Percentiles rank a stretch among this genome's conserved stretches.
phyloP scores from a whole-genome alignment of 805 yeast genomes.

The Metschnikowia cubensis region DNA sequence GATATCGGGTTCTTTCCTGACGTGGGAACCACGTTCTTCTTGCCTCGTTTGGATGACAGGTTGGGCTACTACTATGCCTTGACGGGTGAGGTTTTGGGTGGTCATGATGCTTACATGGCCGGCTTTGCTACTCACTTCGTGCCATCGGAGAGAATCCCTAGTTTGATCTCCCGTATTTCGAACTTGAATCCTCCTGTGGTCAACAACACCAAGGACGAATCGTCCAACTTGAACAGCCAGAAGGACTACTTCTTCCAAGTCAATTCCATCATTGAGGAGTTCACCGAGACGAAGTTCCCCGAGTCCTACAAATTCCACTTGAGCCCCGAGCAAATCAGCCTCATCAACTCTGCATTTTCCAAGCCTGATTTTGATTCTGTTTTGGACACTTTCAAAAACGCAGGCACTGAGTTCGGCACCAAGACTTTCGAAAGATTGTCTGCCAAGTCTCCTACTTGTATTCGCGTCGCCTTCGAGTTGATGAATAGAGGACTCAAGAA shows the following conservation, averaged over 20 bases:
- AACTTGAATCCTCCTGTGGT: slow-evolving; percentile 47
- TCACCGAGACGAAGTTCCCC: slow-evolving; percentile 60
- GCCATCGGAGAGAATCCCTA: slow-evolving; percentile 58
- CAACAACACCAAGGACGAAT: slow-evolving; percentile 23
- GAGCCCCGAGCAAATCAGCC: slow-evolving; percentile 49
- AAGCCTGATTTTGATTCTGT: slow-evolving; percentile 51
- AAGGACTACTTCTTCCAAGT: slow-evolving; percentile 53
- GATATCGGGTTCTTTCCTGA: slow-evolving; percentile 95
- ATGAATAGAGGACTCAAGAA: slow-evolving; percentile 57
- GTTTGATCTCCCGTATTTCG: slow-evolving; percentile 61
- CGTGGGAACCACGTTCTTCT: slow-evolving; percentile 88
- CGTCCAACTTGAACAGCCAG: slow-evolving; percentile 20
- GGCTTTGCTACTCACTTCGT: slow-evolving; percentile 93
- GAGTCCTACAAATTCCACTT: slow-evolving; percentile 56
- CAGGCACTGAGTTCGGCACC: slow-evolving; percentile 64
- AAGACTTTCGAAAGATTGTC: slow-evolving; percentile 52
- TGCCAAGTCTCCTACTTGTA: slow-evolving; percentile 72
- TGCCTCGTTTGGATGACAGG: slow-evolving; percentile 77
- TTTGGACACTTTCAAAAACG: slow-evolving; percentile 46
- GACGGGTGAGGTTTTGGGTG: slow-evolving; percentile 76
- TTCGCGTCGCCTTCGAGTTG: slow-evolving; percentile 67
- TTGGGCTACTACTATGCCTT: slow-evolving; percentile 82
- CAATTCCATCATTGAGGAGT: slow-evolving; percentile 75
- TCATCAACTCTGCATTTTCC: slow-evolving; percentile 69
- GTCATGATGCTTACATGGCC: slow-evolving; percentile 73